These are phyloP conservation scores for Phytophthora pisi DNA, from an alignment of 352 stramenopile genomes.

Conservation along the genomic window DNA sequence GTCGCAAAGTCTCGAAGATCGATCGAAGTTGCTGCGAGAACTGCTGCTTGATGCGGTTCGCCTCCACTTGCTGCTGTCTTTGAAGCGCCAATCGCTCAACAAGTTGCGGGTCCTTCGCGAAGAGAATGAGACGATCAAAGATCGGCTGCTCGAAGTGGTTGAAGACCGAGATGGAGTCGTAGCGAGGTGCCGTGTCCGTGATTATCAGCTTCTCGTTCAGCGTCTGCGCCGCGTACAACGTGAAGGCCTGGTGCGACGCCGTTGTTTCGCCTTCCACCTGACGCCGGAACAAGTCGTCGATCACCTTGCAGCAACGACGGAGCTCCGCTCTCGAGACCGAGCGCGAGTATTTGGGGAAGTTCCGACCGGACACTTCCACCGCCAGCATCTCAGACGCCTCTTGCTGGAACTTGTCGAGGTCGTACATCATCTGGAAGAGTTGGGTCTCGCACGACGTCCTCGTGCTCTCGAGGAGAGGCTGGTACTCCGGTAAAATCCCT, in stretches of 20 bases:
- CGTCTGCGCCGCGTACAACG: constrained; percentile 42
- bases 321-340: constrained; percentile 61
- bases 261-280: constrained; percentile 30
- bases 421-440: constrained; percentile 73
- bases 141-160: constrained; percentile 77
- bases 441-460: constrained; percentile 61
- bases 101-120: constrained; percentile 66
- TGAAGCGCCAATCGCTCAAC: constrained; percentile 60
- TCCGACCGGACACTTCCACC: constrained; percentile 61
- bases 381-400: constrained; percentile 50
- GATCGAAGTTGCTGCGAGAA: constrained; percentile 49
- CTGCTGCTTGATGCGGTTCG: constrained; percentile 57
- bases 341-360: constrained; percentile 68
- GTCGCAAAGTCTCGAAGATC: constrained; percentile 54
- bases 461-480: constrained; percentile 51
- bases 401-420: constrained; percentile 57
- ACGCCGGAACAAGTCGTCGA: constrained; percentile 59
- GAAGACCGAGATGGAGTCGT: constrained; percentile 57
- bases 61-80: constrained; percentile 55
- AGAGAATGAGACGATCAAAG: constrained; percentile 68
- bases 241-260: constrained; percentile 57
- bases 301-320: constrained; percentile 45
- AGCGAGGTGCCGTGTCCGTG: constrained; percentile 65
- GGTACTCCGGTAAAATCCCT: constrained; percentile 52
- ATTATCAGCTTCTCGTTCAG: constrained; percentile 60